Conservation (phyloP, 129 eudicot genomes). For the Centaurea solstitialis region DNA sequence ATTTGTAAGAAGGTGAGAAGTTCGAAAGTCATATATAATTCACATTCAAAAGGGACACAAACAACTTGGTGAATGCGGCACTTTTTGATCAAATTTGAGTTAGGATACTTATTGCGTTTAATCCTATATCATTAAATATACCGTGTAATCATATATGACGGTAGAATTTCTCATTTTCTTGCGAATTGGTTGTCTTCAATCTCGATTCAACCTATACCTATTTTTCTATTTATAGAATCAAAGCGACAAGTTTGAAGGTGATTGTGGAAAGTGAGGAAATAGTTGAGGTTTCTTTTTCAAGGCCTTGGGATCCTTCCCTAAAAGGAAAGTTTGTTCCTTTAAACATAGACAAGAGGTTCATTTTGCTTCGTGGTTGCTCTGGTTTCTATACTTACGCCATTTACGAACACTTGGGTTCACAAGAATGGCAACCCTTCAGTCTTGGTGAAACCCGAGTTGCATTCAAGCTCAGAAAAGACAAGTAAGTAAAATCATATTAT, state of each 20-base stretch:
- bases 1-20: too few species aligned
- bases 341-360: constrained; percentile 94
- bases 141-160: too few species aligned
- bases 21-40: too few species aligned
- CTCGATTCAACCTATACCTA: too few species aligned
- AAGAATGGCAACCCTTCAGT: constrained; percentile 93
- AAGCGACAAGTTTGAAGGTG: constrained; percentile 60
- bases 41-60: too few species aligned
- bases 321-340: constrained; percentile 74
- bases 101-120: too few species aligned
- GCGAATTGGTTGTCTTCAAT: too few species aligned
- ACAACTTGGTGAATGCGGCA: too few species aligned
- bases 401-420: constrained; percentile 80
- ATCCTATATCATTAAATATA: too few species aligned
- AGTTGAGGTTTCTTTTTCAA: constrained; percentile 86
- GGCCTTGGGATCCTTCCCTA: constrained; percentile 84
- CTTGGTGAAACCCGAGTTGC: constrained; percentile 90
- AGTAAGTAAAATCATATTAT: constrained; percentile 23
- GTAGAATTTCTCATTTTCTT: too few species aligned
- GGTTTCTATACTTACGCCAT: constrained; percentile 96
- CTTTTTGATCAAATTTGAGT: too few species aligned
- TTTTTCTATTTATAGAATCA: constrained; percentile 43
- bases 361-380: constrained; percentile 83
- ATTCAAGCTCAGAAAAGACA: constrained; percentile 90
- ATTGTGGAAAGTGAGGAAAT: constrained; percentile 70